Conservation (phyloP, 106 monocot genomes). For the Dendrobium officinale region DNA sequence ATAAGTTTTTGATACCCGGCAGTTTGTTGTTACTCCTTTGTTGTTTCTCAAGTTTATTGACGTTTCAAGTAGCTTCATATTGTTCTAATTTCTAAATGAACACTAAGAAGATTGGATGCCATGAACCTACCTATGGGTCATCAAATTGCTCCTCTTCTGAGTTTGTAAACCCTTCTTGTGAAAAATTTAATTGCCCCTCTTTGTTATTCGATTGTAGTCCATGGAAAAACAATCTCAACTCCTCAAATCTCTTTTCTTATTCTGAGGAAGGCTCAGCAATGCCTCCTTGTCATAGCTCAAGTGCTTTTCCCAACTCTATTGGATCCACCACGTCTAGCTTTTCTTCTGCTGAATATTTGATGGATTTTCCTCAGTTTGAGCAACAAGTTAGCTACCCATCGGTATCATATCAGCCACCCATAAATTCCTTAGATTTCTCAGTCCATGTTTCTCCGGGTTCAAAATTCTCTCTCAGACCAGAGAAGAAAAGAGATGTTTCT, state of each 20-base stretch:
- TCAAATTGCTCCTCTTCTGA: background rate
- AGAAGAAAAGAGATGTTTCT: constrained; percentile 6
- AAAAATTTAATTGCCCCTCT: background rate
- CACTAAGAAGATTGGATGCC: background rate
- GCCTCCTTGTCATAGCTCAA: background rate
- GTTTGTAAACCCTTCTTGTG: background rate
- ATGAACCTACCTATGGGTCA: constrained; percentile 1
- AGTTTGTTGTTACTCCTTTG: no score
- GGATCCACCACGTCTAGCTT: constrained; percentile 29
- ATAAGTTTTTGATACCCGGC: background rate
- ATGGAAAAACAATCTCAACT: background rate
- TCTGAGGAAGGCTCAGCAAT: background rate
- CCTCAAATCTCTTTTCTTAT: background rate
- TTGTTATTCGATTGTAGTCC: constrained; percentile 1
- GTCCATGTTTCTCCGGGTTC: background rate
- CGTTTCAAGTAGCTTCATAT: background rate
- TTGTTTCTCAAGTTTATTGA: background rate
- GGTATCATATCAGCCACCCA: constrained; percentile 3
- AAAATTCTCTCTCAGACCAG: background rate
- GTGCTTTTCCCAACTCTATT: constrained; percentile 12
- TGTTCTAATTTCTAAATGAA: constrained; percentile 10
- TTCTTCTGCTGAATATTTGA: constrained; percentile 29
- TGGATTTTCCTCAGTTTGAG: constrained; percentile 34
- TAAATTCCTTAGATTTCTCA: background rate
- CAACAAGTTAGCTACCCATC: constrained; percentile 11